These are phyloP conservation scores for Acidiella bohemica DNA, from an alignment of 495 filamentous ascomycete genomes.

Conservation along the genomic window DNA sequence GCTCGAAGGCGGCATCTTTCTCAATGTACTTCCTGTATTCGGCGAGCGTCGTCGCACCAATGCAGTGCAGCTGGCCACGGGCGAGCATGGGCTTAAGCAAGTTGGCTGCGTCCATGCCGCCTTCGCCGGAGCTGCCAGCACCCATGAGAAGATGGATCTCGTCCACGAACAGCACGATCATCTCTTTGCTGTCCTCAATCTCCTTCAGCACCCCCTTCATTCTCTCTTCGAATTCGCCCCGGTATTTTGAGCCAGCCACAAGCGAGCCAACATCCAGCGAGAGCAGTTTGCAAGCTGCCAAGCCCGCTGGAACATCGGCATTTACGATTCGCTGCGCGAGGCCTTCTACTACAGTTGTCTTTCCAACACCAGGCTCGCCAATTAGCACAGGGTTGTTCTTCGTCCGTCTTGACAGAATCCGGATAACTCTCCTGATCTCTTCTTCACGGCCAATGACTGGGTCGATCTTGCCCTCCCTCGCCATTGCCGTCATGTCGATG, in stretches of 20 bases:
- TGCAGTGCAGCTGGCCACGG: slow-evolving; percentile 90
- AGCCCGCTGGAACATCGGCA: slow-evolving; percentile 83
- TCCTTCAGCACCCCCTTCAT: slow-evolving; percentile 99
- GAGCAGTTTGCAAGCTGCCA: slow-evolving; percentile 86
- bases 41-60: slow-evolving; percentile 84
- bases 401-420: slow-evolving; percentile 83
- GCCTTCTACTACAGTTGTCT: slow-evolving; percentile 95
- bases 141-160: slow-evolving; percentile 99
- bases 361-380: slow-evolving; percentile 95
- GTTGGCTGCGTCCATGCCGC: slow-evolving; percentile 97
- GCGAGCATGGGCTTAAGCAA: slow-evolving; percentile 95
- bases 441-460: slow-evolving; percentile 96
- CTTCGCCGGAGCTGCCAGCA: slow-evolving; percentile 81
- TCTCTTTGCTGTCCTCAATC: slow-evolving; percentile 90
- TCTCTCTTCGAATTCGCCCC: slow-evolving; percentile 94
- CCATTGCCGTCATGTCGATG: slow-evolving; percentile 90
- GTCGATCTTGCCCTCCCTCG: slow-evolving; percentile 92
- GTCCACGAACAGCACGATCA: slow-evolving; percentile 93
- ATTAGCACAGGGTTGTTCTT: slow-evolving; percentile 98
- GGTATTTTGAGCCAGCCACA: slow-evolving; percentile 93
- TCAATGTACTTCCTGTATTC: slow-evolving; percentile 99
- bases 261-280: slow-evolving; percentile 89
- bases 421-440: slow-evolving; percentile 85
- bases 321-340: slow-evolving; percentile 94
- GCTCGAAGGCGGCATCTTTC: slow-evolving; percentile 94